A percentile compares a stretch with the other conserved stretches of the same genome.
Evolutionary conservation across 331 rosid genomes (phyloP).

Genomic region (Erythrophleum ivorense): DNA sequence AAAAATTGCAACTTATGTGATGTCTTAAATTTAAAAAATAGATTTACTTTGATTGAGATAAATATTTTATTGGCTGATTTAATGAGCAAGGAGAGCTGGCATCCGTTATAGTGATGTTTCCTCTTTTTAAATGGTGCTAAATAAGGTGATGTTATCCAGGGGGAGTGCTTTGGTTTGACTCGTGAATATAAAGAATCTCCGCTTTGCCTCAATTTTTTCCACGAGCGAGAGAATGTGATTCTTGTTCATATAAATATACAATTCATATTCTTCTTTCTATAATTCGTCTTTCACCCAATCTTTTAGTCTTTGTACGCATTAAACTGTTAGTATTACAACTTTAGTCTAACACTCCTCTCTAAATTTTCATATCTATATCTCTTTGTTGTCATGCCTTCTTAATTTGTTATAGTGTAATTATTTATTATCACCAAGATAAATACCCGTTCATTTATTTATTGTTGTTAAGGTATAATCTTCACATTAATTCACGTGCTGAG

Average conservation of each 20-base stretch:
- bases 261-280: background rate
- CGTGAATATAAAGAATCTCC: background rate
- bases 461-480: background rate
- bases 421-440: background rate
- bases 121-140: background rate
- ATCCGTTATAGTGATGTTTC: no score
- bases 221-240: conserved; percentile 1
- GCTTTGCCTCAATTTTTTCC: background rate
- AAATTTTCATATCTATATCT: background rate
- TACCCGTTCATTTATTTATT: background rate
- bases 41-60: no score
- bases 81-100: no score
- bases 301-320: background rate
- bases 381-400: background rate
- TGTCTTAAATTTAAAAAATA: no score
- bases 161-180: conserved; percentile 32
- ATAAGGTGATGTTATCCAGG: background rate
- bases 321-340: background rate
- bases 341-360: background rate
- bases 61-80: no score
- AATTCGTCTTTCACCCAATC: background rate
- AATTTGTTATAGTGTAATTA: background rate
- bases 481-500: background rate
- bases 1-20: no score
- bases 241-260: background rate